These are phyloP conservation scores for Dothideomycetes sp. DNA, from an alignment of 2,329 filamentous ascomycete genomes.

Conservation along the genomic window DNA sequence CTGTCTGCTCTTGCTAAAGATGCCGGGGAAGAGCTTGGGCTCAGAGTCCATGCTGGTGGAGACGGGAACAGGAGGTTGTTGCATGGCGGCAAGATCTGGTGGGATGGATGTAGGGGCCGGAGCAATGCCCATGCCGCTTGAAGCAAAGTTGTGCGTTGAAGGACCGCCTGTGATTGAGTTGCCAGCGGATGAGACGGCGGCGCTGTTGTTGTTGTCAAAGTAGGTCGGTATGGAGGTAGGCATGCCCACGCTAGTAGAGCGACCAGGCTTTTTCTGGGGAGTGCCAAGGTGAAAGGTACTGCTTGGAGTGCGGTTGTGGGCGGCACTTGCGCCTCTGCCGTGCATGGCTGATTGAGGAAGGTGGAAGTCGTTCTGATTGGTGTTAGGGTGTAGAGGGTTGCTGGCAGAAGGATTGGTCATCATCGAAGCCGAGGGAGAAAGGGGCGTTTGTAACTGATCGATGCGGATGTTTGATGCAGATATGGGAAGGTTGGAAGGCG, in stretches of 20 bases:
- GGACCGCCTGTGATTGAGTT: not conserved
- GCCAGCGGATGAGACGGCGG: not conserved
- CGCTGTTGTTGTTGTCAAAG: not conserved
- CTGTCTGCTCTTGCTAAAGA: slow-evolving; percentile 41
- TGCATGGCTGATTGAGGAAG: slow-evolving; percentile 26
- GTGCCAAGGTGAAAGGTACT: not conserved
- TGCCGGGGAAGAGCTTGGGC: slow-evolving; percentile 61
- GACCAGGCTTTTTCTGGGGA: slow-evolving; percentile 2
- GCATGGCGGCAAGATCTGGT: slow-evolving; percentile 3
- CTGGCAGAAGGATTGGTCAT: slow-evolving; percentile 28
- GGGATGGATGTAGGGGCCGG: slow-evolving; percentile 7
- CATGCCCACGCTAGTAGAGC: slow-evolving; percentile 1
- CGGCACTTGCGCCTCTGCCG: no score
- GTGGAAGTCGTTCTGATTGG: slow-evolving; percentile 15
- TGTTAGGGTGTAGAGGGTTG: slow-evolving; percentile 16
- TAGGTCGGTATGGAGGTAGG: not conserved
- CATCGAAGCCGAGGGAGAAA: slow-evolving; percentile 19
- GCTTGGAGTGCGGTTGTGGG: slow-evolving; percentile 6
- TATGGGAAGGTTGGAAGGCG: slow-evolving; percentile 10
- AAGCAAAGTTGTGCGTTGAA: not conserved
- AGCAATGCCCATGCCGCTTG: no score
- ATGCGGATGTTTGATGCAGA: slow-evolving; percentile 9
- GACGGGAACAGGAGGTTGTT: slow-evolving; percentile 2
- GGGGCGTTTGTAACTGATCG: slow-evolving; percentile 15
- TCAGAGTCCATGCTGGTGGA: slow-evolving; percentile 29